Evolutionary conservation across 2,329 filamentous ascomycete species (phyloP).

Genomic region (Botrytis sinoallii): DNA sequence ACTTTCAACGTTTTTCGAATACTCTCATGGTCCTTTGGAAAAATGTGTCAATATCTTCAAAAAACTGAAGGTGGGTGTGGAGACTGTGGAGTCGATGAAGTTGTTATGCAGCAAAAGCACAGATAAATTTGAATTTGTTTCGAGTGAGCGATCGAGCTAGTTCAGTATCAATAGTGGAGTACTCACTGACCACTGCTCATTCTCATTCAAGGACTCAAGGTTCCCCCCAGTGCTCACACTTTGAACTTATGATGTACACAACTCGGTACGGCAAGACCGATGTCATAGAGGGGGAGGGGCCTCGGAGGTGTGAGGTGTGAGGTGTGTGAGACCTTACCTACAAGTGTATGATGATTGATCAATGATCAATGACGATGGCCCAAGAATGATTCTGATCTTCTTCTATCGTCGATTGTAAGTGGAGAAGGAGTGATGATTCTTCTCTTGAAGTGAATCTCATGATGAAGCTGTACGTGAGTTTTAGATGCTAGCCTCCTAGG

Average conservation of each 20-base stretch:
- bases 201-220: neutral
- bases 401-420: neutral
- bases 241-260: neutral
- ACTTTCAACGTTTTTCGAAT: neutral
- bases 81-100: neutral
- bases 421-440: neutral
- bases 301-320: neutral
- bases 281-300: neutral
- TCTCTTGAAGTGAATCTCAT: neutral
- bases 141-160: neutral
- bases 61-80: neutral
- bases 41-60: neutral
- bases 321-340: neutral
- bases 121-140: neutral
- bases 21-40: neutral
- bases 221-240: neutral
- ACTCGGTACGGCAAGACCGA: neutral
- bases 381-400: neutral
- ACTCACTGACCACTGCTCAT: neutral
- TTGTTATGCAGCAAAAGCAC: neutral
- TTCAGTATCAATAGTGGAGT: neutral
- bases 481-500: neutral
- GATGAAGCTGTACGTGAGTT: neutral
- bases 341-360: neutral
- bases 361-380: neutral